Evolutionary conservation across 2,329 filamentous ascomycete species (phyloP), one percentile per base, ranked within the genome.

Genomic region (Dendrostoma leiphaemia): DNA sequence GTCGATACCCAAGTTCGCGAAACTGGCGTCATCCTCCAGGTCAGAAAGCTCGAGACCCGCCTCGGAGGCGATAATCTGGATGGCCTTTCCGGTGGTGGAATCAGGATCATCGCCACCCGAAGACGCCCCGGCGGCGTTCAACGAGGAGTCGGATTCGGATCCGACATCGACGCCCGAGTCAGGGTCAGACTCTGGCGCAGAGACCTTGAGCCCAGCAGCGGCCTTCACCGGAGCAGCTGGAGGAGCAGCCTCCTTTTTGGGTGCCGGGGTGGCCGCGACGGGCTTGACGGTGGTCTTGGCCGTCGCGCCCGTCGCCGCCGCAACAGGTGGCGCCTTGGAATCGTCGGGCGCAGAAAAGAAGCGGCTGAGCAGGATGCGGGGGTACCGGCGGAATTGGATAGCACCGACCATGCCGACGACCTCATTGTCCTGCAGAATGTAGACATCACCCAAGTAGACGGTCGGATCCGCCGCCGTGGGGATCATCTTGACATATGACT

Each of bases 31-130:
- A 44, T 71, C 67, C 0, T 57, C 46, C 35, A 74, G 62, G n/a
- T 83, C 79, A 12, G 76, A 72, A 40, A 77, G 67, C 24, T 79
- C 76, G 44, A 84, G 76, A 55, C 76, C 81, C 70, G 83, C 80
- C 63, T 85, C 81, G 53, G 76, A 74, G 4, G 81, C 78, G 48
- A 85, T 75, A 54, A 71, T 61, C 9, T 47, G 35, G 12, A 71
- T 48, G 15, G 67, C 67, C 51, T 64, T 63, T 38, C 19, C 8
- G n/a, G n/a, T n/a, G n/a, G n/a, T n/a, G n/a, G n/a, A n/a, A n/a
- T n/a, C n/a, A n/a, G n/a, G n/a, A n/a, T n/a, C n/a, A n/a, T n/a
- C n/a, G n/a, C n/a, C n/a, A n/a, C n/a, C n/a, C n/a, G n/a, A n/a
- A n/a, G n/a, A n/a, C n/a, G n/a, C n/a, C n/a, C n/a, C n/a, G n/a